Conservation (phyloP, 2,329 filamentous ascomycete species). For the Hortaea sp. region DNA sequence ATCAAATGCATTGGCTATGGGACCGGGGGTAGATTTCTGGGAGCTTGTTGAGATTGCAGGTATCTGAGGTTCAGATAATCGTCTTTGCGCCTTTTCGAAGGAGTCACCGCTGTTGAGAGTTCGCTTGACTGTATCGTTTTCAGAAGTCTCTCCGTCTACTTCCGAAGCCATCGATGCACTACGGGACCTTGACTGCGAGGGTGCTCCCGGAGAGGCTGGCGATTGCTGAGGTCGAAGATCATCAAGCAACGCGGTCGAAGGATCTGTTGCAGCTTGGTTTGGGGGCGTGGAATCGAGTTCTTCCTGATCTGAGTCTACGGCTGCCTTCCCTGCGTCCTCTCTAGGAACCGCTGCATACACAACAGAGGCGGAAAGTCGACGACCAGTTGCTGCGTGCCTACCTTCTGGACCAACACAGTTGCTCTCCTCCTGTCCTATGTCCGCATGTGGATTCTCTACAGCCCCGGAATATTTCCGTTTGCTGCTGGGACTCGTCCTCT, state of each 20-base stretch:
- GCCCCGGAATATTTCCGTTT: too few relatives aligned
- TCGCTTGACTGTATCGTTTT: neutral
- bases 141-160: neutral
- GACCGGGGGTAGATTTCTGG: slow-evolving; percentile 30
- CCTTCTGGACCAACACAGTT: too few relatives aligned
- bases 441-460: too few relatives aligned
- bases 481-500: neutral
- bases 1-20: slow-evolving; percentile 52
- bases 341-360: too few relatives aligned
- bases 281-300: neutral
- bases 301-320: neutral
- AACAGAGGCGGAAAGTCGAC: too few relatives aligned
- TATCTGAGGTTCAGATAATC: neutral
- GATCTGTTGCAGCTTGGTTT: slow-evolving; percentile 5
- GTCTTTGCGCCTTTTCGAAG: too few relatives aligned
- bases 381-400: too few relatives aligned
- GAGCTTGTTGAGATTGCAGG: slow-evolving; percentile 5
- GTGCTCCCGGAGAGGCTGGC: neutral
- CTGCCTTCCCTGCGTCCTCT: neutral
- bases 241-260: slow-evolving; percentile 14
- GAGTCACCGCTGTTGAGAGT: neutral
- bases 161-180: slow-evolving; percentile 3
- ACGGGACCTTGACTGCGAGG: slow-evolving; percentile 16
- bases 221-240: slow-evolving; percentile 20
- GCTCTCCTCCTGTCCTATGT: too few relatives aligned